Evolutionary conservation across 768 basidiomycete species (phyloP).

Genomic region (Leccinum obscurum): DNA sequence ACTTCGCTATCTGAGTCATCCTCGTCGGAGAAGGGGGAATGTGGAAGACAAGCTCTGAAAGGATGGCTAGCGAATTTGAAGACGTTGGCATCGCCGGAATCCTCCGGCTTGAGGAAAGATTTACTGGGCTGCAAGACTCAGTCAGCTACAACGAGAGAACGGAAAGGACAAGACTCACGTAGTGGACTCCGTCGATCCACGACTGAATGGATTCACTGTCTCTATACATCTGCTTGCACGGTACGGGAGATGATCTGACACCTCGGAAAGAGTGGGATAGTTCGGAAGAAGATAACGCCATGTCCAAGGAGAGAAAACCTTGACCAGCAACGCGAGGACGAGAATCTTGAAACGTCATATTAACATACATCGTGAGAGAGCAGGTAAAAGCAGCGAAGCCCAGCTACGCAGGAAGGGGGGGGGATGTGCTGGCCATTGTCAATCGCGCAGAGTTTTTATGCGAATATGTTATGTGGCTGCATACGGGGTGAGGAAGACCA

Average conservation of each 20-base stretch:
- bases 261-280: constrained; percentile 1
- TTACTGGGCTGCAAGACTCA: constrained; percentile 16
- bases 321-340: constrained; percentile 32
- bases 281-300: constrained; percentile 17
- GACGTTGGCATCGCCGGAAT: constrained; percentile 2
- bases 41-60: constrained; percentile 12
- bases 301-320: constrained; percentile 16
- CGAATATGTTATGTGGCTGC: constrained; percentile 3
- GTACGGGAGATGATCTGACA: constrained; percentile 9
- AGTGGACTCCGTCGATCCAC: constrained; percentile 28
- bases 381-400: constrained; percentile 24
- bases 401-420: constrained; percentile 25
- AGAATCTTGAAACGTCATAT: constrained; percentile 23
- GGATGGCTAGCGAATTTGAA: constrained; percentile 23
- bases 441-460: constrained; percentile 23
- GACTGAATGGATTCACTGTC: constrained; percentile 24
- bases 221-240: constrained; percentile 25
- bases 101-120: constrained; percentile 3
- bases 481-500: constrained; percentile 3
- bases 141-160: neutral
- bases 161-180: constrained; percentile 16
- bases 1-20: constrained; percentile 21
- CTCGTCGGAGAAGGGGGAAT: constrained; percentile 27
- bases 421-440: neutral
- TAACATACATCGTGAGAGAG: constrained; percentile 12